Evolutionary conservation across 148 eudicot species (phyloP), one percentile per base, ranked within the genome.

Genomic region (Mesembryanthemum crystallinum): DNA sequence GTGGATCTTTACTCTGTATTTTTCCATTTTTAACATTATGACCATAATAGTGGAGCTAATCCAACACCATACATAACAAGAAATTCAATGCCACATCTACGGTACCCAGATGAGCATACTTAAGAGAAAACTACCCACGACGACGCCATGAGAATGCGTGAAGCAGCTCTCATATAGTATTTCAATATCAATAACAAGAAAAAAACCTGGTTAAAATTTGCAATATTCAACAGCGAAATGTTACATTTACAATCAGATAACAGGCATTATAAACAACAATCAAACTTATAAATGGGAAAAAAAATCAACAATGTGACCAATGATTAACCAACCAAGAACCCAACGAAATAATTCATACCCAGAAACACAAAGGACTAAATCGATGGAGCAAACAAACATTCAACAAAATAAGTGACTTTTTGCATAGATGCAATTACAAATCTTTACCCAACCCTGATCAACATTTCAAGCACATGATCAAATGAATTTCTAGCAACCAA

Each of bases 241-340:
- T 29, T 6, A 63, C 52, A 64, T 30, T 45, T 29, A 52, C n/a
- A 55, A 42, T 24, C 43, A 71, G 14, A 71, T 3, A 25, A 39
- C 8, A 60, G 33, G 18, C 24, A 58, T 59, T 25, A 42, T 23
- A 42, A 27, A 23, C 60, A 73, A 76, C 45, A 61, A 73, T 39
- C 39, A 2, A 64, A 52, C 51, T 0, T 17, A 73, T 35, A 59
- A 27, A 69, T 63, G 43, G 20, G 24, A 6, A 57, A 60, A n/a
- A 6, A 15, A 23, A 3, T 55, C 21, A 49, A 67, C 18, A 73
- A 69, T 79, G 67, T 54, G 24, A 57, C 27, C 61, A 7, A 5
- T 52, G 64, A 78, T 72, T 72, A 15, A 47, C 65, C 64, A 71
- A 71, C 18, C 35, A 43, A 78, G 14, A n/a, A n/a, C n/a, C n/a